Evolutionary conservation across 2,329 filamentous ascomycete species (phyloP).

Genomic region (Penicillium sp.): DNA sequence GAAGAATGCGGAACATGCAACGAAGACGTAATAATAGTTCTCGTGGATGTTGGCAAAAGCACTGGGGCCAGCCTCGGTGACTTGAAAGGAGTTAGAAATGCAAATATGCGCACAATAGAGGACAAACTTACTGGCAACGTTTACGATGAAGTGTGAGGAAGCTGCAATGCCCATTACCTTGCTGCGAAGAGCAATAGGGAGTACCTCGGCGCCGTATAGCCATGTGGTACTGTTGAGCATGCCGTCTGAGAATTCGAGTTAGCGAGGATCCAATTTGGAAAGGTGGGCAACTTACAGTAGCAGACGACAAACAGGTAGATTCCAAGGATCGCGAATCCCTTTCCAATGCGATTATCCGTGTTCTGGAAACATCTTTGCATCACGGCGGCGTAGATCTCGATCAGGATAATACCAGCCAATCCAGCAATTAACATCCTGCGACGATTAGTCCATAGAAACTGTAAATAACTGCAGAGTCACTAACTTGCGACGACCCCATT

Average conservation of each 20-base stretch:
- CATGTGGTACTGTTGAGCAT: conserved; percentile 58
- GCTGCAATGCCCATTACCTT: conserved; percentile 59
- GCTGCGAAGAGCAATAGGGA: conserved; percentile 55
- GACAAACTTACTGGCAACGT: conserved; percentile 46
- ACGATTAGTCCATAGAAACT: not conserved
- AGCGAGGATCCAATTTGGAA: not conserved
- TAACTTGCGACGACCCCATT: conserved; percentile 60
- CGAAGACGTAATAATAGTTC: conserved; percentile 64
- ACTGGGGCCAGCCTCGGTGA: conserved; percentile 57
- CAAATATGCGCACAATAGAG: not conserved
- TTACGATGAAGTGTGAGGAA: conserved; percentile 57
- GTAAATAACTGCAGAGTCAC: conserved; percentile 2
- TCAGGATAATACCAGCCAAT: conserved; percentile 53
- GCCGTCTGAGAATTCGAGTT: conserved; percentile 38
- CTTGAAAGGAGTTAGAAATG: conserved; percentile 17
- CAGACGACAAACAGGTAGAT: conserved; percentile 61
- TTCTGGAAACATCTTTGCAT: conserved; percentile 61
- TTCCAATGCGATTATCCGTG: conserved; percentile 56
- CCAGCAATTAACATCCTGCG: conserved; percentile 58
- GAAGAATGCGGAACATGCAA: conserved; percentile 55
- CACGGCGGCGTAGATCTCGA: conserved; percentile 61
- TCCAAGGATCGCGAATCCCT: conserved; percentile 61
- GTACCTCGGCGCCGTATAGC: conserved; percentile 58
- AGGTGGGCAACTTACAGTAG: conserved; percentile 48
- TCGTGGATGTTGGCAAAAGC: conserved; percentile 60